Evolutionary conservation across 1,139 yeast species (phyloP).

Genomic region (Geotrichum fermentans): DNA sequence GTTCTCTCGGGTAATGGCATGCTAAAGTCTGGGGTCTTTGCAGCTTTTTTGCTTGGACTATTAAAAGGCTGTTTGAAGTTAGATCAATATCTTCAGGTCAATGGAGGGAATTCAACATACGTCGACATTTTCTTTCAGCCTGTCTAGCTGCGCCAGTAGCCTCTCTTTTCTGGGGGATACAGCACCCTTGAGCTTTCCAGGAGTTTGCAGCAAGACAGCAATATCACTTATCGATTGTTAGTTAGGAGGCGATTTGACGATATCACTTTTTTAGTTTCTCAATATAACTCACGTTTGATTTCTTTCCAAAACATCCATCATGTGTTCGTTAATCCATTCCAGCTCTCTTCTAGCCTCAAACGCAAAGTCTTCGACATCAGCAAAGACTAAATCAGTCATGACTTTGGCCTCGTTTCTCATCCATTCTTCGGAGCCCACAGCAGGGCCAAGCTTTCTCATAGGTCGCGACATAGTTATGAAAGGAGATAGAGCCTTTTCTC

Average conservation of each 20-base stretch:
- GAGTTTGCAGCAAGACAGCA: constrained; percentile 35
- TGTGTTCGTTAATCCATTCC: constrained; percentile 38
- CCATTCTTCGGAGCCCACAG: constrained; percentile 45
- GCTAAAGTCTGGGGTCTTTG: not conserved
- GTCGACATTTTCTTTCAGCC: constrained; percentile 17
- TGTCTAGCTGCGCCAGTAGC: constrained; percentile 24
- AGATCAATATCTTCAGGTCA: no score
- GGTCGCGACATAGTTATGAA: constrained; percentile 8
- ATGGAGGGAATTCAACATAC: constrained; percentile 5
- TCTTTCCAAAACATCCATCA: constrained; percentile 29
- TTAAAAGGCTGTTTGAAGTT: constrained; percentile 3
- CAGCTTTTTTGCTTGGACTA: constrained; percentile 3
- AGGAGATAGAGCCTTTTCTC: no score
- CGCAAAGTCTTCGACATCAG: constrained; percentile 40
- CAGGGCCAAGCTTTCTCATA: constrained; percentile 9
- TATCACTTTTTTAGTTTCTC: no score
- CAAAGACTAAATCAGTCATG: constrained; percentile 33
- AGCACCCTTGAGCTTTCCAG: constrained; percentile 32
- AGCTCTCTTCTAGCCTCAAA: constrained; percentile 40
- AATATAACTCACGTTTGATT: constrained; percentile 28
- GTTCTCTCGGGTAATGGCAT: not conserved
- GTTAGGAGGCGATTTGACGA: no score
- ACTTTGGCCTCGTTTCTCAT: constrained; percentile 40
- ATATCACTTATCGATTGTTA: constrained; percentile 23
- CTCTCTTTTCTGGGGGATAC: constrained; percentile 35